Evolutionary conservation across 1,284 basidiomycete species (phyloP).

Genomic region (Papiliotrema fonsecae): DNA sequence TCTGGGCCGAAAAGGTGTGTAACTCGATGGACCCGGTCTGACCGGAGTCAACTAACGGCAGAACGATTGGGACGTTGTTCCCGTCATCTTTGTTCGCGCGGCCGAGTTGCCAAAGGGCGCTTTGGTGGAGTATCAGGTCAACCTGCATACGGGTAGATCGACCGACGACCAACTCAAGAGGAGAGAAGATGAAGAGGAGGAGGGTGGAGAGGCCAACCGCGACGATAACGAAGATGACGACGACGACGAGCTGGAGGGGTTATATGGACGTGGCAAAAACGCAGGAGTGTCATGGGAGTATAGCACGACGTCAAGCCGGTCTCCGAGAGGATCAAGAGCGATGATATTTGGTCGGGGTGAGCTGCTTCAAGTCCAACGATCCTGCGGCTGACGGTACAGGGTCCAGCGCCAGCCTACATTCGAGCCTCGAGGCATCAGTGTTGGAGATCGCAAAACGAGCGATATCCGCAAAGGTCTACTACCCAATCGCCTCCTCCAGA

Average conservation of each 20-base stretch:
- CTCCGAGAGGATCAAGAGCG: too few species aligned
- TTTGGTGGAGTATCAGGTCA: slow-evolving; percentile 52
- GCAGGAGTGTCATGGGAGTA: too few species aligned
- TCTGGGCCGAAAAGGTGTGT: slow-evolving; percentile 27
- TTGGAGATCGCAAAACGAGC: too few species aligned
- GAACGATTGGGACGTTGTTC: slow-evolving; percentile 38
- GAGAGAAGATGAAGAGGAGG: slow-evolving; percentile 11
- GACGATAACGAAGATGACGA: slow-evolving; percentile 20
- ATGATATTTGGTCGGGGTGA: not conserved
- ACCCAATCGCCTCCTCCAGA: too few species aligned
- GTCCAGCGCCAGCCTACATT: too few species aligned
- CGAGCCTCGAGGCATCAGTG: too few species aligned
- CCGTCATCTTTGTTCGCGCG: slow-evolving; percentile 64
- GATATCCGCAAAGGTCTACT: too few species aligned
- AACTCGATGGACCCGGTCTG: too few species aligned
- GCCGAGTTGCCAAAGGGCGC: slow-evolving; percentile 72
- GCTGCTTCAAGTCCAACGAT: too few species aligned
- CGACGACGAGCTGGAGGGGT: slow-evolving; percentile 1
- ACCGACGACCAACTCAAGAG: not conserved
- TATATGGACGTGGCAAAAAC: too few species aligned
- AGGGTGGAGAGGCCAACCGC: slow-evolving; percentile 14
- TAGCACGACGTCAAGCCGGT: too few species aligned
- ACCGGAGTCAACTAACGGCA: slow-evolving; percentile 9
- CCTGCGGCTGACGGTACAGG: too few species aligned
- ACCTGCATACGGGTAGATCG: slow-evolving; percentile 41